These are phyloP conservation scores for Scutellaria barbata DNA, from an alignment of 257 asterid genomes.

Conservation along the genomic window DNA sequence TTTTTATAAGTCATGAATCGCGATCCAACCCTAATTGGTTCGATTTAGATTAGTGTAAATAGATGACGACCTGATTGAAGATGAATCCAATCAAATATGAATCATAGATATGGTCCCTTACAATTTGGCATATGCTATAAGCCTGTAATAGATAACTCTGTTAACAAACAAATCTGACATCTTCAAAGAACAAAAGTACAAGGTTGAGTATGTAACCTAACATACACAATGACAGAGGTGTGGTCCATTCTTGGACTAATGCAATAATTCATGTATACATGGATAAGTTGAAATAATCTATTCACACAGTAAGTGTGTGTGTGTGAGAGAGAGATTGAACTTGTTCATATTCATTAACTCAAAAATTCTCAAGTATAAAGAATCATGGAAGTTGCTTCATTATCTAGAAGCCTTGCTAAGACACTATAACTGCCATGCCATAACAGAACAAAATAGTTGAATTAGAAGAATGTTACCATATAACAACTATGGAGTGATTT, in stretches of 20 bases:
- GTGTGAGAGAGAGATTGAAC: neutral
- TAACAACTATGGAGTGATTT: conserved; percentile 52
- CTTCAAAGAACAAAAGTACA: neutral
- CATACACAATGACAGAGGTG: conserved; percentile 4
- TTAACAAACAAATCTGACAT: neutral
- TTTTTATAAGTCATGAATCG: too few species aligned
- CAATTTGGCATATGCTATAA: neutral
- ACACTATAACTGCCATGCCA: neutral
- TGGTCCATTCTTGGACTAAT: conserved; percentile 15
- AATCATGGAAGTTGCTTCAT: conserved; percentile 23
- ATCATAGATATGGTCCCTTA: conserved; percentile 2
- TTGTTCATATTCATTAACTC: conserved; percentile 26
- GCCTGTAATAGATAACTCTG: neutral
- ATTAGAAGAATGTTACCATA: neutral
- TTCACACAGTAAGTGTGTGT: too few species aligned
- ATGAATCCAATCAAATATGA: neutral
- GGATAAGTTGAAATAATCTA: too few species aligned
- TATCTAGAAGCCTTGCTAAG: neutral
- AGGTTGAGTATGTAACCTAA: neutral
- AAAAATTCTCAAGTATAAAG: conserved; percentile 32
- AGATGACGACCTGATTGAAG: neutral
- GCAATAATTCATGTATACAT: neutral
- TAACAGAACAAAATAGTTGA: too few species aligned
- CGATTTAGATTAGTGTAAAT: too few species aligned
- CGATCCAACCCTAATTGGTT: too few species aligned